Base-by-base conservation (phyloP, 768 basidiomycete genomes). In the Leccinum uliginosum region DNA sequence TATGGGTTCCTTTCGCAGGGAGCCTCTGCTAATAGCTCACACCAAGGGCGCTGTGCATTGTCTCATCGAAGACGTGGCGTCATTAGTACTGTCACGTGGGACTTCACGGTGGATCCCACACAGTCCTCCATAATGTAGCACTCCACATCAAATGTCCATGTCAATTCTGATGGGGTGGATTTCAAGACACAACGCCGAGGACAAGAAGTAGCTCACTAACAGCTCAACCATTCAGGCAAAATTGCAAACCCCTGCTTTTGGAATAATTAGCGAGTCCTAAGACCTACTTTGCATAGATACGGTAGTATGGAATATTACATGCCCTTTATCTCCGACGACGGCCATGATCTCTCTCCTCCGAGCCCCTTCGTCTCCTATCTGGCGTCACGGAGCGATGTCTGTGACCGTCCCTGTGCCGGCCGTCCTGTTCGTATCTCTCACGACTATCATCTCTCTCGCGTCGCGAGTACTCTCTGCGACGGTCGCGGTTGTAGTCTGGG, bases 331-430 rank as follows among this genome's bases (percentile, higher is more conserved):
- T 61, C 59, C 62, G 67, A 34, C 67, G 68, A 30, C 30, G 47
- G 15, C 45, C 43, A 50, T 66, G 30, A 10, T 58, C 58, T 53
- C 64, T 67, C 23, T 71, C 71, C 50, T 62, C 57, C 32, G 69
- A 65, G 27, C 52, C 58, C 60, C 24, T 56, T 50, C 59, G 61
- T 26, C 63, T 56, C 46, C 62, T 67, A 11, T 67, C 61, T 12
- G 67, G 70, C 1, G 70, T 65, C 4, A 61, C 59, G 30, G 75
- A 67, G 27, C 69, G 62, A 30, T 54, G 50, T 57, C 47, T 64
- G 27, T 58, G 40, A 7, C 32, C 53, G 14, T 64, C 67, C 40
- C 64, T 67, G 40, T 62, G 61, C 38, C 62, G 62, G 27, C 47
- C 40, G 49, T 71, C 66, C 53, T 63, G 56, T n/a, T 57, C 66